Evolutionary conservation across 2,329 filamentous ascomycete genomes (phyloP).

Genomic region (Cladosporium sp.): DNA sequence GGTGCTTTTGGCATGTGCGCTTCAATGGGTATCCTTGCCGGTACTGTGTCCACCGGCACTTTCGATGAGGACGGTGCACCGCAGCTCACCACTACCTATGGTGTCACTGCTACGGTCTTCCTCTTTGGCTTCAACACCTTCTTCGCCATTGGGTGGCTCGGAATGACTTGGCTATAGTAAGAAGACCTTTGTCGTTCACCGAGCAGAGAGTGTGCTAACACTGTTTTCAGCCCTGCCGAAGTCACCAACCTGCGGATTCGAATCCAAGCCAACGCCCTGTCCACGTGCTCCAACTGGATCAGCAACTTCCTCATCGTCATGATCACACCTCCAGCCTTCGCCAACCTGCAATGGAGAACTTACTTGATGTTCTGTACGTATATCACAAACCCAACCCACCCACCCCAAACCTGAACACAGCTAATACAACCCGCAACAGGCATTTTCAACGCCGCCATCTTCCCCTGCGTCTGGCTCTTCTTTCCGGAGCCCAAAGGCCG

Average conservation of each 20-base stretch:
- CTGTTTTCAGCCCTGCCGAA: conserved; percentile 21
- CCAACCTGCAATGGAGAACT: conserved; percentile 8
- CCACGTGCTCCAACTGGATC: conserved; percentile 2
- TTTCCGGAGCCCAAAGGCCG: conserved; percentile 13
- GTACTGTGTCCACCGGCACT: conserved; percentile 14
- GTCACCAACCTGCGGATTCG: conserved; percentile 32
- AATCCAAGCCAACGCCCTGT: conserved; percentile 16
- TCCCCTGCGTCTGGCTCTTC: conserved; percentile 14
- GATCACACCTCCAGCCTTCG: conserved; percentile 14
- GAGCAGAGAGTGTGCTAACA: background rate
- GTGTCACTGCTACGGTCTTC: conserved; percentile 24
- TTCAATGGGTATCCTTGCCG: conserved; percentile 21
- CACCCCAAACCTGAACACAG: background rate
- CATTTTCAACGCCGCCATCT: conserved; percentile 43
- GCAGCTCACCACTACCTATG: conserved; percentile 2
- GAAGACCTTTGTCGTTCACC: background rate
- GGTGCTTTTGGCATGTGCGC: conserved; percentile 43
- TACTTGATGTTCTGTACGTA: conserved; percentile 4
- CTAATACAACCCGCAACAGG: background rate
- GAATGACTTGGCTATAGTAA: conserved; percentile 18
- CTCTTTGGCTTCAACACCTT: conserved; percentile 27
- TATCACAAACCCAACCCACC: background rate
- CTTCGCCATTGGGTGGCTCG: conserved; percentile 25
- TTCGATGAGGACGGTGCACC: conserved; percentile 18
- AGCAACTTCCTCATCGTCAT: conserved; percentile 13